Percentiles rank a stretch among this genome's conserved stretches.
These are phyloP conservation scores for Lindgomyces ingoldianus DNA, from an alignment of 495 filamentous ascomycete species.

Conservation along the genomic window DNA sequence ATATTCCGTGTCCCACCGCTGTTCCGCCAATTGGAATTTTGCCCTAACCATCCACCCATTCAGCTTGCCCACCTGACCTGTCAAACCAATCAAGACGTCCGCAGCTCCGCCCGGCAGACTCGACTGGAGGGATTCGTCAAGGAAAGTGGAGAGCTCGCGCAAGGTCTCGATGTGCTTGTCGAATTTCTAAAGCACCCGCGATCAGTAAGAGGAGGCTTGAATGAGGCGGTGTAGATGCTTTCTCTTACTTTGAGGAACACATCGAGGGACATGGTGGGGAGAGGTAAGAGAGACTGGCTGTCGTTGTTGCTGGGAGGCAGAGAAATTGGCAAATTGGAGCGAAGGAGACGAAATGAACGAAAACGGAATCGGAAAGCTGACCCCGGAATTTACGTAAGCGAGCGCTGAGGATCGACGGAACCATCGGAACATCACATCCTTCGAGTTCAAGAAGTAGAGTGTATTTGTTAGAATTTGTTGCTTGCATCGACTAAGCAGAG, in stretches of 20 bases:
- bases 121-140: background rate
- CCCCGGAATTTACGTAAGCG: background rate
- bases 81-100: background rate
- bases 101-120: background rate
- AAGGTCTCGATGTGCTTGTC: constrained; percentile 12
- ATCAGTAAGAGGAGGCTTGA: background rate
- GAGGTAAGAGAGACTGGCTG: no score
- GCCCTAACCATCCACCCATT: background rate
- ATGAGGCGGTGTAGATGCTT: background rate
- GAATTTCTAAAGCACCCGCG: constrained; percentile 3
- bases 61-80: background rate
- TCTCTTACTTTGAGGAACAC: background rate
- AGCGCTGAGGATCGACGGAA: background rate
- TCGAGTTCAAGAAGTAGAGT: background rate
- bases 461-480: background rate
- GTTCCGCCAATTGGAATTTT: background rate
- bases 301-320: no score
- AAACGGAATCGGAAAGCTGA: background rate
- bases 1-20: background rate
- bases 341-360: background rate
- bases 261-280: background rate
- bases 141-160: constrained; percentile 7
- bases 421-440: background rate
- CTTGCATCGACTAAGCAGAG: no score
- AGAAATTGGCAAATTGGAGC: background rate